Conservation (phyloP, 805 yeast genomes). For the Phaffomyces opuntiae region DNA sequence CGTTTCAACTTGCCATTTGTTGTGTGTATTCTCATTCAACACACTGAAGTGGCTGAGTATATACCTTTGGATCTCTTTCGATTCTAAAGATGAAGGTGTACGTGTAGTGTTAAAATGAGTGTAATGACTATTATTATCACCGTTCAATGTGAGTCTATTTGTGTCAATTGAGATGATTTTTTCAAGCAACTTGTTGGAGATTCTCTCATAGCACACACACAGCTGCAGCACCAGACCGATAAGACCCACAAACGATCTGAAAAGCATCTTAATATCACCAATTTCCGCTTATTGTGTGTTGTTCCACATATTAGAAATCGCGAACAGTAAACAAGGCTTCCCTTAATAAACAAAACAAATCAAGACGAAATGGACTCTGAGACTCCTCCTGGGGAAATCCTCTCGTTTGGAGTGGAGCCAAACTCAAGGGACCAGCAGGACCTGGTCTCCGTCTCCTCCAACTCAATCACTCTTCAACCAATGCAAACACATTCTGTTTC, state of each 20-base stretch:
- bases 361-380: constrained; percentile 1
- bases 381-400: constrained; percentile 1
- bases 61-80: constrained; percentile 31
- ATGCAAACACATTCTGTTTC: constrained; percentile 2
- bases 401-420: neutral
- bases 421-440: neutral
- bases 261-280: too few species aligned
- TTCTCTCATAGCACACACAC: constrained; percentile 3
- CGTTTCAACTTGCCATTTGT: constrained; percentile 22
- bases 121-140: constrained; percentile 15
- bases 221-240: neutral
- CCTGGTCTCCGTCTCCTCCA: neutral
- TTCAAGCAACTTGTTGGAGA: constrained; percentile 2
- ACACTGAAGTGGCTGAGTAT: constrained; percentile 27
- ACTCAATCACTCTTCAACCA: neutral
- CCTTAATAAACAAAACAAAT: neutral
- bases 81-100: constrained; percentile 36
- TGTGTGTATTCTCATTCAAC: constrained; percentile 21
- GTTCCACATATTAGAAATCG: neutral
- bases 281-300: neutral
- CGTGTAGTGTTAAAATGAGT: constrained; percentile 32
- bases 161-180: constrained; percentile 6
- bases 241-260: too few species aligned
- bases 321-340: too few species aligned
- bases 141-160: constrained; percentile 12